Percentiles rank a stretch among this genome's conserved stretches.
Conservation (phyloP, 1,284 basidiomycete genomes). For the Irpex rosettiformis region DNA sequence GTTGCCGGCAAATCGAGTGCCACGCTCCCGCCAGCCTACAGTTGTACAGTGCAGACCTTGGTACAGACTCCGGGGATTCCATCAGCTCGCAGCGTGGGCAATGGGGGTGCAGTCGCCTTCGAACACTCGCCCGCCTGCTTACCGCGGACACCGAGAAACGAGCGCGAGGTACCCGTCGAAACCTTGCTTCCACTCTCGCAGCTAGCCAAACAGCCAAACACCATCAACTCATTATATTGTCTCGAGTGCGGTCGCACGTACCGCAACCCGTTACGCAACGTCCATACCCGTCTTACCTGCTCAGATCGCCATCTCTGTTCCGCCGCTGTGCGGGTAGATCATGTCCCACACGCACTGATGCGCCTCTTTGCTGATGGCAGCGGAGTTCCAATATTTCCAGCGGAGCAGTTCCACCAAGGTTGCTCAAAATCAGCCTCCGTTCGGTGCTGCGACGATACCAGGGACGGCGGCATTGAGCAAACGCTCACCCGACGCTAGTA, state of each 20-base stretch:
- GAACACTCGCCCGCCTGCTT: too few relatives aligned
- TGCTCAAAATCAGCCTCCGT: background rate
- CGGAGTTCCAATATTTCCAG: background rate
- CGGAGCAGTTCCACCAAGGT: background rate
- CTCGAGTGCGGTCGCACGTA: background rate
- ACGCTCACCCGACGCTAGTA: background rate
- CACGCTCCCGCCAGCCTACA: too few relatives aligned
- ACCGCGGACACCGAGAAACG: too few relatives aligned
- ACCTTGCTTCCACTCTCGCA: too few relatives aligned
- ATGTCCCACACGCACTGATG: background rate
- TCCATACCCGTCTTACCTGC: background rate
- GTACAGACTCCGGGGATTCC: background rate
- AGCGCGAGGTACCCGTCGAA: too few relatives aligned
- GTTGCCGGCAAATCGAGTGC: background rate
- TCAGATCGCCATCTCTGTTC: background rate
- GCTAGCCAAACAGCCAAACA: too few relatives aligned
- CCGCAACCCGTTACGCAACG: background rate
- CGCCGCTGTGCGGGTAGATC: background rate
- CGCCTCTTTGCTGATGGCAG: background rate
- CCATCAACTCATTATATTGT: too few relatives aligned
- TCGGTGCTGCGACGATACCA: too few relatives aligned
- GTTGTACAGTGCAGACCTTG: too few relatives aligned
- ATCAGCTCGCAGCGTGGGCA: background rate
- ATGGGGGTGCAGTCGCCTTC: background rate
- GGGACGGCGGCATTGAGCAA: background rate